Base-by-base conservation (phyloP, 805 yeast genomes). In the Candida pseudoglaebosa region DNA sequence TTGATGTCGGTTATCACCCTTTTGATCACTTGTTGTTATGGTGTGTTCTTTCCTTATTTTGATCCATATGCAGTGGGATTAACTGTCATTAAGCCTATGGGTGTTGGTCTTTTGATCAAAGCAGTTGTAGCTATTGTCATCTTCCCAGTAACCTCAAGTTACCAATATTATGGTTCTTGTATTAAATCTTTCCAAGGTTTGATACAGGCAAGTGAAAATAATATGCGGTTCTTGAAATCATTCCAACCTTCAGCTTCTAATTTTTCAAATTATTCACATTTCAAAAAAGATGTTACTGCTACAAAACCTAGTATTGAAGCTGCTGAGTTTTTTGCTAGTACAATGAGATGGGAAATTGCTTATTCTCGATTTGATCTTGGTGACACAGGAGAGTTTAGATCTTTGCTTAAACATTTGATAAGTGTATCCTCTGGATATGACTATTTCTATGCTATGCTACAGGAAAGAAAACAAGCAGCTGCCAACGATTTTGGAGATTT, bases 141-240 rank as follows among this genome's bases (percentile, higher is more conserved):
- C 2, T 61, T 52, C 42, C 69, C 69, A 1, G 45, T 47, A 13
- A 57, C 67, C 3, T 46, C 67, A 4, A 51, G 45, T 33, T 49
- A 15, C 34, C 43, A 42, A 14, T 56, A 49, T 38, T 48, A 52
- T 30, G 39, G 40, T n/a, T 57, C 53, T 7, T 35, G 46, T n/a
- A 30, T 39, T 2, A 45, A 39, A 5, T 40, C 46, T 2, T 41
- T 58, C 30, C 39, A 39, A 21, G 41, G 39, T 2, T 38, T 57
- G 7, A 35, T 40, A 17, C 40, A 34, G 3, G 45, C 53, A 3
- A 41, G 45, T n/a, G 40, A 41, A 9, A 52, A 51, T 18, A 56
- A 62, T 33, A 32, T 48, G 5, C 28, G 49, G 21, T 57, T 59
- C 33, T 47, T 61, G 17, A 35, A 37, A 16, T 33, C 61, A 0